Conservation (phyloP, 805 yeast genomes). For the Lachancea sp. region DNA sequence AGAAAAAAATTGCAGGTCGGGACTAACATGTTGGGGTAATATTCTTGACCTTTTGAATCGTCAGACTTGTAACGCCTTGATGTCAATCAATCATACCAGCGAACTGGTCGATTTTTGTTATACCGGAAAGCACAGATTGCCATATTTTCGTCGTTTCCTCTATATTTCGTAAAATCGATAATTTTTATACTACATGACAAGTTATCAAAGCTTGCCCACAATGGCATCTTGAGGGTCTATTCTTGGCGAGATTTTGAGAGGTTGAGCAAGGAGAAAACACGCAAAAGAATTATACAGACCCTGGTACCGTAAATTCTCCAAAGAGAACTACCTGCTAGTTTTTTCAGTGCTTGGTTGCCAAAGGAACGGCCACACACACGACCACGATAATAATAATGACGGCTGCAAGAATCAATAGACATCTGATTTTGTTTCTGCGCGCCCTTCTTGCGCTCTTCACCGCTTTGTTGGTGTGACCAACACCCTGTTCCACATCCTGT, state of each 20-base stretch:
- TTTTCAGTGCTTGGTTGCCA: conserved; percentile 26
- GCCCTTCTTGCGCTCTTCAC: conserved; percentile 82
- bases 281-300: too few relatives aligned
- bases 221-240: too few relatives aligned
- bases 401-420: conserved; percentile 56
- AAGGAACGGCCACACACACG: conserved; percentile 50
- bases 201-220: neutral
- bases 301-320: neutral
- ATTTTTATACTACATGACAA: conserved; percentile 5
- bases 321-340: neutral
- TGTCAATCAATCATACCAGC: too few relatives aligned
- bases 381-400: conserved; percentile 60
- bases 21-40: conserved; percentile 31
- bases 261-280: too few relatives aligned
- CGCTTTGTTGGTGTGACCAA: conserved; percentile 89
- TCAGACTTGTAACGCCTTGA: too few relatives aligned
- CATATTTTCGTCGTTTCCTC: too few relatives aligned
- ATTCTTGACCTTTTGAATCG: conserved; percentile 10
- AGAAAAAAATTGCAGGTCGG: conserved; percentile 25
- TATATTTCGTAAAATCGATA: conserved; percentile 2
- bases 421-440: conserved; percentile 86
- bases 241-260: too few relatives aligned
- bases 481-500: conserved; percentile 87
- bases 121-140: too few relatives aligned
- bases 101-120: too few relatives aligned